phyloP scores from a whole-genome alignment of 129 eudicot species.

The Sambucus nigra region DNA sequence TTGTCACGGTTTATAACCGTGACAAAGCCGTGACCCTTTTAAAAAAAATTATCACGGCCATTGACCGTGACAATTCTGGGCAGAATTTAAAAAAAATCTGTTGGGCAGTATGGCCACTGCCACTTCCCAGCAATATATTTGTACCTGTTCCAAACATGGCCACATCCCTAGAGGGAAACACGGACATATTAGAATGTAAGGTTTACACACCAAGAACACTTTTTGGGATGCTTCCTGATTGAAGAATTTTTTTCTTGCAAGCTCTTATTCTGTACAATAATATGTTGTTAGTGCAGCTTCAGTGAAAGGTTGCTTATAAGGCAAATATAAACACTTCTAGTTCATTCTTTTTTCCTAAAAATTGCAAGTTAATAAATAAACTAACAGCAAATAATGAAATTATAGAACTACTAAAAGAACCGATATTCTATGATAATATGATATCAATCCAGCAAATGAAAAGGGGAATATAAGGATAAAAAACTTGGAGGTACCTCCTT shows the following conservation, averaged over 20 bases:
- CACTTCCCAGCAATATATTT: too few relatives aligned
- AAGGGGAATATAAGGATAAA: constrained; percentile 5
- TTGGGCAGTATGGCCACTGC: too few relatives aligned
- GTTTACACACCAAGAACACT: constrained; percentile 56
- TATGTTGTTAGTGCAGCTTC: constrained; percentile 7
- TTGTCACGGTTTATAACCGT: too few relatives aligned
- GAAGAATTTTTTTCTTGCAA: constrained; percentile 64
- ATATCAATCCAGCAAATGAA: constrained; percentile 2
- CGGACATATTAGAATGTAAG: background rate
- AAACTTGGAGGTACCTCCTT: constrained; percentile 49
- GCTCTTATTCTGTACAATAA: constrained; percentile 53
- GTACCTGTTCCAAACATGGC: too few relatives aligned
- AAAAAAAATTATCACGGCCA: too few relatives aligned
- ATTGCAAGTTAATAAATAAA: background rate
- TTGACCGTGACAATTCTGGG: too few relatives aligned
- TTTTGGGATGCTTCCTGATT: constrained; percentile 52
- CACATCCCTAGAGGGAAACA: background rate
- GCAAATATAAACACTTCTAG: too few relatives aligned
- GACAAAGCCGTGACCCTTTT: too few relatives aligned
- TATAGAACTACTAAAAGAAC: background rate
- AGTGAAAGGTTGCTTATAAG: background rate
- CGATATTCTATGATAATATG: constrained; percentile 8
- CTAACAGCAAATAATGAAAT: constrained; percentile 1
- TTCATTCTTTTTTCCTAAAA: too few relatives aligned
- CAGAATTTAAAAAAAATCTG: too few relatives aligned